Evolutionary conservation across 345 rosid species (phyloP).

Genomic region (Raphanus raphanistrum): DNA sequence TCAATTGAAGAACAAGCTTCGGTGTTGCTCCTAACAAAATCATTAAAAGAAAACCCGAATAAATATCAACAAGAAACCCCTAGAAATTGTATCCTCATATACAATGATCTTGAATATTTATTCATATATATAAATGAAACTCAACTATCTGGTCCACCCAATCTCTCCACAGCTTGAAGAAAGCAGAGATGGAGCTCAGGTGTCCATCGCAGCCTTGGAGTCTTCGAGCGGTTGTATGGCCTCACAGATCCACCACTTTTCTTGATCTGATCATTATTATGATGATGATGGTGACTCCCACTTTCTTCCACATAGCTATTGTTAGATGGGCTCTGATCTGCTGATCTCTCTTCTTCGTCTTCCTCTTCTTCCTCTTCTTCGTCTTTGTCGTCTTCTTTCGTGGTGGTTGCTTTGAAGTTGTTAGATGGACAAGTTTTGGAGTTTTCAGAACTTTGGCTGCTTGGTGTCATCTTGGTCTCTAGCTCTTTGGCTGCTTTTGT

Average conservation of each 20-base stretch:
- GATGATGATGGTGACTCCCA: conserved; percentile 19
- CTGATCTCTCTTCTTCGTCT: conserved; percentile 33
- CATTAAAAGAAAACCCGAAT: conserved; percentile 10
- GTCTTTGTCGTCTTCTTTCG: conserved; percentile 36
- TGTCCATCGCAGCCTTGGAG: conserved; percentile 78
- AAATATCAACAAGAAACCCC: conserved; percentile 33
- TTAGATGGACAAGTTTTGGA: conserved; percentile 44
- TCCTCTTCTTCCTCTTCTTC: conserved; percentile 19
- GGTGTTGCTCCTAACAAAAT: conserved; percentile 70
- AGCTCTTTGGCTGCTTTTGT: conserved; percentile 36
- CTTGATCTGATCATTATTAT: conserved; percentile 29
- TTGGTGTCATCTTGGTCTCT: conserved; percentile 41
- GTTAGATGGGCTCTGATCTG: conserved; percentile 46
- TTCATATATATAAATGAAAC: conserved; percentile 30
- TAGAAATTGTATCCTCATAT: conserved; percentile 17
- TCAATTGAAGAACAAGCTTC: conserved; percentile 74
- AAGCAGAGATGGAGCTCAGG: conserved; percentile 85
- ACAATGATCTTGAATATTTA: conserved; percentile 4
- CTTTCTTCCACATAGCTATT: conserved; percentile 59
- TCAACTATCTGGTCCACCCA: conserved; percentile 86
- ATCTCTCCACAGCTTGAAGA: conserved; percentile 70
- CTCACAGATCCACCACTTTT: conserved; percentile 62
- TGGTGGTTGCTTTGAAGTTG: conserved; percentile 29
- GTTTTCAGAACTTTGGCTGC: conserved; percentile 41
- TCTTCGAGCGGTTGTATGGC: conserved; percentile 67